These are phyloP conservation scores for Furcasterigmium furcatum DNA, from an alignment of 2,329 filamentous ascomycete species.

Conservation along the genomic window DNA sequence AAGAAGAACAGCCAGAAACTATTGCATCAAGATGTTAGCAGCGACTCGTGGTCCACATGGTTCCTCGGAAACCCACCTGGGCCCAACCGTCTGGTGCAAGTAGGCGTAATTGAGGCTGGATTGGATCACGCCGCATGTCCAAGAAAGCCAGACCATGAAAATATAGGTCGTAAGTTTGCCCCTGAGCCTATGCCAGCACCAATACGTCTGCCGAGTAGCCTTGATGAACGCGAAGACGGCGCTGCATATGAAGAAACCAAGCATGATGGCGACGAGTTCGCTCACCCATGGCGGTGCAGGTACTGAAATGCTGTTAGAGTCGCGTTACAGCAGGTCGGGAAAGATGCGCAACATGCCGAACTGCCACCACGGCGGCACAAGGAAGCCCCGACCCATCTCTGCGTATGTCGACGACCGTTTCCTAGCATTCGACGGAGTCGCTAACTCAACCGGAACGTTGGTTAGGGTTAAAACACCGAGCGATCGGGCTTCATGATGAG, in stretches of 20 bases:
- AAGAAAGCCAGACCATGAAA: neutral
- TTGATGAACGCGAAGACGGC: neutral
- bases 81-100: neutral
- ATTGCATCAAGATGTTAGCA: too few relatives aligned
- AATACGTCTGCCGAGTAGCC: neutral
- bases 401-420: too few relatives aligned
- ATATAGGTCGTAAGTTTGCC: neutral
- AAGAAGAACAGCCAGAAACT: constrained; percentile 1
- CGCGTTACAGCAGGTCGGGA: too few relatives aligned
- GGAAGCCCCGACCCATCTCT: too few relatives aligned
- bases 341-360: neutral
- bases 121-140: neutral
- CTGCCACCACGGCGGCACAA: neutral
- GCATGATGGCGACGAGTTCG: neutral
- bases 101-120: neutral
- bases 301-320: neutral
- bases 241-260: neutral
- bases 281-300: neutral
- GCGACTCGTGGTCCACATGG: neutral
- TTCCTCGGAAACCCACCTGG: neutral
- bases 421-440: too few relatives aligned
- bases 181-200: neutral
- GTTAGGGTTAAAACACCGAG: too few relatives aligned
- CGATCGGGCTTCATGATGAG: too few relatives aligned
- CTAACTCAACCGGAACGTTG: too few relatives aligned